Conservation (phyloP, 352 stramenopile species). For the Phytophthora boehmeriae region DNA sequence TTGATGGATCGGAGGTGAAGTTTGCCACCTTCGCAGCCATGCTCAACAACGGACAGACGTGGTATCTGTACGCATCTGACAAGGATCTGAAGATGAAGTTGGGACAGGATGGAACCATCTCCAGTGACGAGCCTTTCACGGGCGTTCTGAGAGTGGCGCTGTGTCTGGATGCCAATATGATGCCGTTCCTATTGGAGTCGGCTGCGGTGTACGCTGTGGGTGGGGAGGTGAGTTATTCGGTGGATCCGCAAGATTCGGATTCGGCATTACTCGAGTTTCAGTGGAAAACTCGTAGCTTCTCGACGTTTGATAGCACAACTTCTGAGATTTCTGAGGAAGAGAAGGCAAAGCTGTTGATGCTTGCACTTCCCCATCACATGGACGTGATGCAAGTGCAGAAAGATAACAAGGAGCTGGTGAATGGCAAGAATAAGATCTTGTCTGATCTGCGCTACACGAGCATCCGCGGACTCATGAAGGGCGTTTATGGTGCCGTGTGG, state of each 20-base stretch:
- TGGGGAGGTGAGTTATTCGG: slow-evolving; percentile 52
- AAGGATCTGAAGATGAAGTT: slow-evolving; percentile 50
- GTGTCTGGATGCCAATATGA: slow-evolving; percentile 38
- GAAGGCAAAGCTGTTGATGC: slow-evolving; percentile 69
- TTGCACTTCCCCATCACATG: slow-evolving; percentile 76
- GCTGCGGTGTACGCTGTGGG: slow-evolving; percentile 63
- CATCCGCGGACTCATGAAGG: slow-evolving; percentile 78
- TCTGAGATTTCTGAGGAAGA: slow-evolving; percentile 16
- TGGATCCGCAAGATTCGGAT: slow-evolving; percentile 40
- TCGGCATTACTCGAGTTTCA: slow-evolving; percentile 54
- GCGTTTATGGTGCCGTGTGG: slow-evolving; percentile 68
- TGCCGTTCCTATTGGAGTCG: slow-evolving; percentile 62
- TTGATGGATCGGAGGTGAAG: slow-evolving; percentile 43
- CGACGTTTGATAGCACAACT: slow-evolving; percentile 18
- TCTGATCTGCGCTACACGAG: slow-evolving; percentile 62
- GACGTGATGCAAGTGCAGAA: slow-evolving; percentile 46
- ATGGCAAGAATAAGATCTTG: slow-evolving; percentile 41
- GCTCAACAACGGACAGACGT: slow-evolving; percentile 69
- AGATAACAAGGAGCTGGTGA: slow-evolving; percentile 8
- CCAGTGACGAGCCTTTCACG: slow-evolving; percentile 42
- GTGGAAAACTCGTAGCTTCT: slow-evolving; percentile 68
- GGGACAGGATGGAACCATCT: slow-evolving; percentile 37
- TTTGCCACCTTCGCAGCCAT: slow-evolving; percentile 60
- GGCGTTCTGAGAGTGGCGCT: slow-evolving; percentile 65
- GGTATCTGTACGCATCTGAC: slow-evolving; percentile 73